phyloP scores from a whole-genome alignment of 306 rosid species.

The Erythrophleum fordii region DNA sequence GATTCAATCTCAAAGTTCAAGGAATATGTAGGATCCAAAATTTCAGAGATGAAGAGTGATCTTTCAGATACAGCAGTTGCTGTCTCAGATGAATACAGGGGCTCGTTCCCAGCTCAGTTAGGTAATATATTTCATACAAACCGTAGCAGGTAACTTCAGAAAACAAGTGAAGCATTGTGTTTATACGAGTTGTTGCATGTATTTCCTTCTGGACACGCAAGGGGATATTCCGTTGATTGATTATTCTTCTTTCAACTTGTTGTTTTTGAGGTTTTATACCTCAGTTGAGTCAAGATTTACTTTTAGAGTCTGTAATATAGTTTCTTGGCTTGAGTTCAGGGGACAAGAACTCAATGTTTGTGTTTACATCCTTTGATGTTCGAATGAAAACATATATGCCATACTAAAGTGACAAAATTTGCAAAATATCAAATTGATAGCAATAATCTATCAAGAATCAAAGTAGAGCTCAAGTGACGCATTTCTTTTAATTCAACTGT shows the following conservation, averaged over 20 bases:
- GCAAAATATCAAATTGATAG: not conserved
- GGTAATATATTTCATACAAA: constrained; percentile 28
- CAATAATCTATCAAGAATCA: not conserved
- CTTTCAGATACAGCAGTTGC: constrained; percentile 64
- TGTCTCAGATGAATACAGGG: constrained; percentile 57
- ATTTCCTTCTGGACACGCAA: not conserved
- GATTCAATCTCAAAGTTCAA: constrained; percentile 68
- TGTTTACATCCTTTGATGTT: not conserved
- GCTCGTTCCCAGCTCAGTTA: constrained; percentile 47
- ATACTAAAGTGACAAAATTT: not conserved
- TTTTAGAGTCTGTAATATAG: not conserved
- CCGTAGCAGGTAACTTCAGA: not conserved
- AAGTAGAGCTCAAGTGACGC: not conserved
- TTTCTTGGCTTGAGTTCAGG: not conserved
- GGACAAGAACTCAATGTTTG: not conserved
- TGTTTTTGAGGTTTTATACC: not conserved
- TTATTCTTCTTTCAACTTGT: not conserved
- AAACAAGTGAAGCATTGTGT: not conserved
- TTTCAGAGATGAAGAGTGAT: constrained; percentile 61
- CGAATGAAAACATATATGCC: not conserved
- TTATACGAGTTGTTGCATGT: not conserved
- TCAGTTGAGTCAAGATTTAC: not conserved
- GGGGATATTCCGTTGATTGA: not conserved
- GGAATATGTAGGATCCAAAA: constrained; percentile 59
- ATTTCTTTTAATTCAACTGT: too few species aligned